A percentile compares a stretch with the other conserved stretches of the same genome.
phyloP scores from a whole-genome alignment of 768 basidiomycete genomes.

The Paxillus involutus region DNA sequence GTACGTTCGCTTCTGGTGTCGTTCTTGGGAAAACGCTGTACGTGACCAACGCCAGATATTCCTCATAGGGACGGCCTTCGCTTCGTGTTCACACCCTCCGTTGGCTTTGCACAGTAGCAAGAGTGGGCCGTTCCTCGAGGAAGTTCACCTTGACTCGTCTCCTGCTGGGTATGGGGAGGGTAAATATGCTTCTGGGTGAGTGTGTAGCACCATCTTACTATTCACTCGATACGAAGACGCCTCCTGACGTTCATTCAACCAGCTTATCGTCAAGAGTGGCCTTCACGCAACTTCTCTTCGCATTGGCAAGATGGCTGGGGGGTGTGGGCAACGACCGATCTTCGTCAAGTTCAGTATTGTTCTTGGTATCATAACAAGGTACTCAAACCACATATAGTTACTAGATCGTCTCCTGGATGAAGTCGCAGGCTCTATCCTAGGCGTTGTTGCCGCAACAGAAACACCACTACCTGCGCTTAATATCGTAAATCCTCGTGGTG shows the following conservation, averaged over 20 bases:
- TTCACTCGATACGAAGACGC: conserved; percentile 1
- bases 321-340: conserved; percentile 34
- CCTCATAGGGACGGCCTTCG: too few relatives aligned
- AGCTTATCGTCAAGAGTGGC: conserved; percentile 28
- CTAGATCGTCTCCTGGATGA: conserved; percentile 36
- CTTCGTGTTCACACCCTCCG: too few relatives aligned
- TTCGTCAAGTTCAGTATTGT: conserved; percentile 30
- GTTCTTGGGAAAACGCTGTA: too few relatives aligned
- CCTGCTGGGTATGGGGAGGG: conserved; percentile 35
- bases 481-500: too few relatives aligned
- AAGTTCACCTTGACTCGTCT: conserved; percentile 24
- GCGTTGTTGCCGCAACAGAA: too few relatives aligned
- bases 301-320: conserved; percentile 35
- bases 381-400: background rate
- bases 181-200: conserved; percentile 38
- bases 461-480: too few relatives aligned
- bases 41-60: too few relatives aligned
- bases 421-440: conserved; percentile 28
- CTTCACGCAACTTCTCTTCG: conserved; percentile 27
- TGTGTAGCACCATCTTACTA: conserved; percentile 10
- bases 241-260: background rate
- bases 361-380: conserved; percentile 11
- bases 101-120: too few relatives aligned
- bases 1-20: too few relatives aligned
- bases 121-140: too few relatives aligned